Evolutionary conservation across 2,329 filamentous ascomycete genomes (phyloP).

Genomic region (Tolypocladium pustulatum): DNA sequence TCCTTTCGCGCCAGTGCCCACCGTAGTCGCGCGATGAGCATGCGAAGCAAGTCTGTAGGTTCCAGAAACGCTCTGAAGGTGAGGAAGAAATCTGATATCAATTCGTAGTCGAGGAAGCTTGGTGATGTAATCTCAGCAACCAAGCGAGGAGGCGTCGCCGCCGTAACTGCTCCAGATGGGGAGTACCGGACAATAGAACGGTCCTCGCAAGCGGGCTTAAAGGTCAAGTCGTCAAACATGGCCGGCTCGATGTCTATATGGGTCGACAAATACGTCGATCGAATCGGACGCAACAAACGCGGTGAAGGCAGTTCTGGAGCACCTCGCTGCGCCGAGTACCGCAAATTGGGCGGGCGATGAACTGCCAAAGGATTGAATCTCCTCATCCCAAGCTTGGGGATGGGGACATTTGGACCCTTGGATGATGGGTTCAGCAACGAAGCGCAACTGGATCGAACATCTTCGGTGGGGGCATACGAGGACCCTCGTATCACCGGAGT

Average conservation of each 20-base stretch:
- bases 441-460: constrained; percentile 51
- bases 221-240: constrained; percentile 74
- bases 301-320: constrained; percentile 21
- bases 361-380: constrained; percentile 26
- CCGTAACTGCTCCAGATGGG: constrained; percentile 63
- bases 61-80: constrained; percentile 86
- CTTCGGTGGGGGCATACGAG: constrained; percentile 68
- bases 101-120: constrained; percentile 89
- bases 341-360: constrained; percentile 22
- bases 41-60: constrained; percentile 63
- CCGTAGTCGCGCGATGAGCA: constrained; percentile 72
- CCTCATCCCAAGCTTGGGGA: constrained; percentile 17
- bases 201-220: constrained; percentile 70
- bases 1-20: constrained; percentile 78
- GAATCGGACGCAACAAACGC: constrained; percentile 28
- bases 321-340: constrained; percentile 9
- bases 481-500: constrained; percentile 72
- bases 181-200: constrained; percentile 75
- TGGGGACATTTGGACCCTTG: constrained; percentile 12
- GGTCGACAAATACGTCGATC: constrained; percentile 37
- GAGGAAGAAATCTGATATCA: constrained; percentile 95
- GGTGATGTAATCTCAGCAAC: constrained; percentile 96
- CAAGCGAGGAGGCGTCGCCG: constrained; percentile 81
- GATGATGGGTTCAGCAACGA: constrained; percentile 33
- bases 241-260: constrained; percentile 52